Evolutionary conservation across 495 filamentous ascomycete genomes (phyloP).

Genomic region (Podospora didyma): DNA sequence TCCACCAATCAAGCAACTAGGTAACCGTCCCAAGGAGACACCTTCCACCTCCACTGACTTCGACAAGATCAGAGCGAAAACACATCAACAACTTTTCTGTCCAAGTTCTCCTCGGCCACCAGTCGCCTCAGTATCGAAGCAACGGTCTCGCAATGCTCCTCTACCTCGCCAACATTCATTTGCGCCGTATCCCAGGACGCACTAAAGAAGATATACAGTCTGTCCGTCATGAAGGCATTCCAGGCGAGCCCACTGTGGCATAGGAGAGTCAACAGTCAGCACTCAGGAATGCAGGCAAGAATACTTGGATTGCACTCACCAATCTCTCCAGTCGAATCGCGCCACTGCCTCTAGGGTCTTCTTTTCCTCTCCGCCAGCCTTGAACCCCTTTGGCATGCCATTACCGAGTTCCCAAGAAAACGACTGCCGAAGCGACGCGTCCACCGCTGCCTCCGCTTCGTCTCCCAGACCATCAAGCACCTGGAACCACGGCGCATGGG

Average conservation of each 20-base stretch:
- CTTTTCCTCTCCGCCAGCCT: not conserved
- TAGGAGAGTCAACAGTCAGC: not conserved
- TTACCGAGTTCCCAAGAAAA: conserved; percentile 19
- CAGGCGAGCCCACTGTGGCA: conserved; percentile 13
- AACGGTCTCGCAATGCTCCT: conserved; percentile 5
- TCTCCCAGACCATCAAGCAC: conserved; percentile 16
- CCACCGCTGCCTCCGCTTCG: conserved; percentile 10
- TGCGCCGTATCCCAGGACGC: conserved; percentile 24
- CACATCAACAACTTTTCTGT: not conserved
- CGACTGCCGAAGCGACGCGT: conserved; percentile 15
- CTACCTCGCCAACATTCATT: conserved; percentile 13
- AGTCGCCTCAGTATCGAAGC: not conserved
- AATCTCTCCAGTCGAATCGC: conserved; percentile 19
- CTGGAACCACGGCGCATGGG: conserved; percentile 16
- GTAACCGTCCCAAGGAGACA: too few relatives aligned
- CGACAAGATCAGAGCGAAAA: not conserved
- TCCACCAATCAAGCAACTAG: too few relatives aligned
- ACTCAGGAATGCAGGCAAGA: not conserved
- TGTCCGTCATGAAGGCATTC: conserved; percentile 19
- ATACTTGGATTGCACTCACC: conserved; percentile 6
- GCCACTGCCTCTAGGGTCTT: conserved; percentile 11
- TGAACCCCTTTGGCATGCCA: not conserved
- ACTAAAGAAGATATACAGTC: conserved; percentile 13
- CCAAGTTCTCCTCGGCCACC: conserved; percentile 7
- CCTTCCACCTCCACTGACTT: too few relatives aligned